phyloP scores from a whole-genome alignment of 2,329 filamentous ascomycete species.

The Trichoderma koningiopsis region DNA sequence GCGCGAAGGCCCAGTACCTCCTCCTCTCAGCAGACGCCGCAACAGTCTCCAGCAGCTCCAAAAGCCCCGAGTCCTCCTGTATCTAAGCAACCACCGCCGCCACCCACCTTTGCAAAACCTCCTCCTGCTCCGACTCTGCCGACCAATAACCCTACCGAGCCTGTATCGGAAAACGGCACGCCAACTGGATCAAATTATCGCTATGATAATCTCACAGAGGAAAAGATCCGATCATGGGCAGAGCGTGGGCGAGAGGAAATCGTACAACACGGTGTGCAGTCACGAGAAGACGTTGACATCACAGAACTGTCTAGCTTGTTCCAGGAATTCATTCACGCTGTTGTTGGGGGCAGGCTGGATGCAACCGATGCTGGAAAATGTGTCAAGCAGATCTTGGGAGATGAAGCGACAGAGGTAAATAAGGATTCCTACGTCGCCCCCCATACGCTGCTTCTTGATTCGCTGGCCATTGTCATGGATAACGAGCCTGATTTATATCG shows the following conservation, averaged over 20 bases:
- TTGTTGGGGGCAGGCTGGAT: conserved; percentile 68
- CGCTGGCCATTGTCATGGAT: conserved; percentile 76
- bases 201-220: conserved; percentile 76
- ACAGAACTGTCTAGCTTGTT: conserved; percentile 72
- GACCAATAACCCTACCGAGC: conserved; percentile 29
- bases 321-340: conserved; percentile 81
- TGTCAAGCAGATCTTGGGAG: conserved; percentile 72
- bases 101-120: conserved; percentile 30
- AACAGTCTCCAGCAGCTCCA: conserved; percentile 31
- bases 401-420: conserved; percentile 54
- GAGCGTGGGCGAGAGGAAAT: conserved; percentile 67
- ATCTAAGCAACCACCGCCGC: conserved; percentile 30
- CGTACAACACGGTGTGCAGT: conserved; percentile 64
- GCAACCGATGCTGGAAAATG: conserved; percentile 69
- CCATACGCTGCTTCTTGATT: conserved; percentile 77
- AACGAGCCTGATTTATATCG: conserved; percentile 58
- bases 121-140: conserved; percentile 31
- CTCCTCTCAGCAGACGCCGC: conserved; percentile 26
- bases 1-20: conserved; percentile 30
- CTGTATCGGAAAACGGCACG: conserved; percentile 35
- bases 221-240: conserved; percentile 68
- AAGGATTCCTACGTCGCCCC: conserved; percentile 57
- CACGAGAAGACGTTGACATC: conserved; percentile 67
- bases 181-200: conserved; percentile 57
- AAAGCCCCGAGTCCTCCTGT: conserved; percentile 27